Percentiles rank a stretch among this genome's conserved stretches.
phyloP scores from a whole-genome alignment of 768 basidiomycete species.

The Suillus luteus region DNA sequence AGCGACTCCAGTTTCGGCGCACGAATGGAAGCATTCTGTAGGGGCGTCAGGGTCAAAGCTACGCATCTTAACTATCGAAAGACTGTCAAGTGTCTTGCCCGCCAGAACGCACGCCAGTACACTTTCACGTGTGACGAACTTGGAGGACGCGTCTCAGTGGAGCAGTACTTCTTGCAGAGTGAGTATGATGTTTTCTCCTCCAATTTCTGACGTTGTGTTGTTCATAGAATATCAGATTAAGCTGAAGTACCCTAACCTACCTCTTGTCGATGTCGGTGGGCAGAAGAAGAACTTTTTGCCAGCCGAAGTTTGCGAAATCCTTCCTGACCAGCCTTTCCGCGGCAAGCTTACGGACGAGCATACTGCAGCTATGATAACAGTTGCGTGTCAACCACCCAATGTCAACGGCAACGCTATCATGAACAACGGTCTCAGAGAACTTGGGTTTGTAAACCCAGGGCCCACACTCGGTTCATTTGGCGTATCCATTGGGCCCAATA shows the following conservation, averaged over 20 bases:
- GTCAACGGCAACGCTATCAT: conserved; percentile 50
- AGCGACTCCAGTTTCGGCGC: conserved; percentile 57
- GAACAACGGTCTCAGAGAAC: conserved; percentile 41
- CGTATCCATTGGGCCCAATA: conserved; percentile 46
- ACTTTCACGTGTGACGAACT: conserved; percentile 43
- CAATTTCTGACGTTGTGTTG: conserved; percentile 4
- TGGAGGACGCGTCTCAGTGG: conserved; percentile 43
- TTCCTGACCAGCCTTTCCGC: conserved; percentile 41
- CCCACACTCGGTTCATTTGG: conserved; percentile 46
- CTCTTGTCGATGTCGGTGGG: conserved; percentile 51
- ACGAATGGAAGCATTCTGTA: conserved; percentile 60
- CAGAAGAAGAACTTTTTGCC: conserved; percentile 45
- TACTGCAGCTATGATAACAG: conserved; percentile 51
- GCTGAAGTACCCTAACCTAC: conserved; percentile 42
- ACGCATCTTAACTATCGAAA: conserved; percentile 76
- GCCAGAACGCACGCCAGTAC: conserved; percentile 40
- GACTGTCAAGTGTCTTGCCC: conserved; percentile 59
- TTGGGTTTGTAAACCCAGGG: conserved; percentile 40
- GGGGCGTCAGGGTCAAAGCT: conserved; percentile 64
- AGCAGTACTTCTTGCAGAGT: conserved; percentile 51
- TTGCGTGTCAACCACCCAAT: conserved; percentile 51
- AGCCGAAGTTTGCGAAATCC: conserved; percentile 50
- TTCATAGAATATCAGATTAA: conserved; percentile 44
- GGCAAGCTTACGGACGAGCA: conserved; percentile 61
- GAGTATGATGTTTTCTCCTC: conserved; percentile 18